Evolutionary conservation across 495 filamentous ascomycete genomes (phyloP).

Genomic region (Staphylotrichum tortipilum): DNA sequence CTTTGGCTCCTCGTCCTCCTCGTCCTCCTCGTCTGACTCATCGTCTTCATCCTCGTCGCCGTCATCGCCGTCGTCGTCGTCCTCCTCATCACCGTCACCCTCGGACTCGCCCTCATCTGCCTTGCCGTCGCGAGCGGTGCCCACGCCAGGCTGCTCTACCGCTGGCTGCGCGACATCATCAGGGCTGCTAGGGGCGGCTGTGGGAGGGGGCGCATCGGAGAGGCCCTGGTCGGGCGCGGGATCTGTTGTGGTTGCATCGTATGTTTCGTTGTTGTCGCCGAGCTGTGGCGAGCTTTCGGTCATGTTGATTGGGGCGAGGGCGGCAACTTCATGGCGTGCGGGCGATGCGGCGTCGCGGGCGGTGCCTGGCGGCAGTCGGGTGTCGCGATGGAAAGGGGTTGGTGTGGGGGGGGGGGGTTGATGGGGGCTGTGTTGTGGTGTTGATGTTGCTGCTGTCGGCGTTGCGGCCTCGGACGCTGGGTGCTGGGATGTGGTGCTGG

Average conservation of each 20-base stretch:
- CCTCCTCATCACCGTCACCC: slow-evolving; percentile 12
- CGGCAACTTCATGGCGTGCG: slow-evolving; percentile 23
- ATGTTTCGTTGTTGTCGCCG: slow-evolving; percentile 25
- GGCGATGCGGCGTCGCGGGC: neutral
- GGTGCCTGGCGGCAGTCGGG: too few species aligned
- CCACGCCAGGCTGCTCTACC: neutral
- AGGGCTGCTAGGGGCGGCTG: neutral
- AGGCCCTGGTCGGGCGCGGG: too few species aligned
- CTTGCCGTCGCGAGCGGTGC: too few species aligned
- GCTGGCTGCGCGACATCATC: slow-evolving; percentile 2
- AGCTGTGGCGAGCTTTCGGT: slow-evolving; percentile 35
- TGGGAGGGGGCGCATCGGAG: neutral
- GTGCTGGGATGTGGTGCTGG: slow-evolving; percentile 1
- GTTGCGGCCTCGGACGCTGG: slow-evolving; percentile 1
- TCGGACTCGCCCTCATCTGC: slow-evolving; percentile 5
- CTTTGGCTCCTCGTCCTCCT: slow-evolving; percentile 90
- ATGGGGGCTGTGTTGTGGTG: neutral
- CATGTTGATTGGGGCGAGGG: slow-evolving; percentile 28
- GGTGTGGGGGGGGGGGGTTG: neutral
- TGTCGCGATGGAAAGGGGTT: too few species aligned
- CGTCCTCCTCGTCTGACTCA: slow-evolving; percentile 68
- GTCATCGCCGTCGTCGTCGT: slow-evolving; percentile 25
- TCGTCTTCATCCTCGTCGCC: slow-evolving; percentile 42
- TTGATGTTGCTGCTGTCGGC: too few species aligned
- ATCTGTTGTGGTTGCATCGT: slow-evolving; percentile 5